phyloP scores from a whole-genome alignment of 352 stramenopile species.

The Pilasporangium apinafurcum region DNA sequence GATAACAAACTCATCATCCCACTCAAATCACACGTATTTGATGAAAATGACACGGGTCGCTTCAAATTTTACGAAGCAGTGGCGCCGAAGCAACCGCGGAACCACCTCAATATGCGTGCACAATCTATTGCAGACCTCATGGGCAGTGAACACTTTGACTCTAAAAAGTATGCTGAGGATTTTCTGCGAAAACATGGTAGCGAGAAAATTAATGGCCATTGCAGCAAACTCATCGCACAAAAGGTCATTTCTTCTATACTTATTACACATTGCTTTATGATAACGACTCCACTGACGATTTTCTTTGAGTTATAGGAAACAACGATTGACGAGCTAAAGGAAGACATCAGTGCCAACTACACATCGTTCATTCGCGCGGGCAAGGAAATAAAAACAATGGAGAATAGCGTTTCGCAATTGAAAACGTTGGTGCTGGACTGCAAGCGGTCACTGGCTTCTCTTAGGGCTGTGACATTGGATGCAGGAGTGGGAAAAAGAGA shows the following conservation, averaged over 20 bases:
- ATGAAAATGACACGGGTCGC: constrained; percentile 38
- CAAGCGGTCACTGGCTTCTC: constrained; percentile 52
- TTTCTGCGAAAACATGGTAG: constrained; percentile 71
- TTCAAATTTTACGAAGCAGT: constrained; percentile 61
- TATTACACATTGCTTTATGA: not conserved
- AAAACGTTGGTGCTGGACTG: constrained; percentile 71
- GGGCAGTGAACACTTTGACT: constrained; percentile 57
- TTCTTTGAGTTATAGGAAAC: constrained; percentile 32
- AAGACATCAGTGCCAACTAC: constrained; percentile 81
- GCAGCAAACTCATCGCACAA: constrained; percentile 61
- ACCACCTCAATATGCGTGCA: constrained; percentile 55
- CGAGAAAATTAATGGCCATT: constrained; percentile 73
- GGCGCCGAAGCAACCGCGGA: constrained; percentile 49
- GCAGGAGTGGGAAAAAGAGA: constrained; percentile 27
- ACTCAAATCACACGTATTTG: constrained; percentile 73
- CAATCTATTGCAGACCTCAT: constrained; percentile 80
- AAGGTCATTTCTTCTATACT: constrained; percentile 27
- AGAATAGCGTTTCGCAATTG: constrained; percentile 79
- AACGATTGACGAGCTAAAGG: constrained; percentile 79
- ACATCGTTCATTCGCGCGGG: constrained; percentile 70
- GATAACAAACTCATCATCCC: constrained; percentile 66
- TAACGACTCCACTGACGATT: not conserved
- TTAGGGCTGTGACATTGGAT: constrained; percentile 49
- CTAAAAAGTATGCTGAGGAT: constrained; percentile 69
- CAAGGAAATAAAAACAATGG: constrained; percentile 76